These are phyloP conservation scores for Phaeotremella fagi DNA, from an alignment of 768 basidiomycete species.

Conservation along the genomic window DNA sequence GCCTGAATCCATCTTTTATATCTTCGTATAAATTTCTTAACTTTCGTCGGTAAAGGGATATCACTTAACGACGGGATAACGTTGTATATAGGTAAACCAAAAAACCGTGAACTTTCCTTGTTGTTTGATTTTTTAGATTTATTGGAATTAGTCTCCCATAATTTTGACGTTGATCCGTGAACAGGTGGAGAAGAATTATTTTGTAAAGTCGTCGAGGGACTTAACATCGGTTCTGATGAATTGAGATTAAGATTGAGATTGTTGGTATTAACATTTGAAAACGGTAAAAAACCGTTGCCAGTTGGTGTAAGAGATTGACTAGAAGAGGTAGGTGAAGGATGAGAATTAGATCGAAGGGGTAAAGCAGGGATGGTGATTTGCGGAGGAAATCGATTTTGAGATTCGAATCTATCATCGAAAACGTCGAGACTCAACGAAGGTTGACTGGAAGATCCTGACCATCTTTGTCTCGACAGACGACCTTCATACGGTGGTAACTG, in stretches of 20 bases:
- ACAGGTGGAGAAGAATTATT: background rate
- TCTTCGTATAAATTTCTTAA: constrained; percentile 18
- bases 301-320: constrained; percentile 10
- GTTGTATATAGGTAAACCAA: background rate
- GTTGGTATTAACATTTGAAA: background rate
- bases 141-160: constrained; percentile 24
- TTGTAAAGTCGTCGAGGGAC: constrained; percentile 3
- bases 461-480: background rate
- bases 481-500: constrained; percentile 36
- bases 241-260: too few species aligned
- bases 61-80: background rate
- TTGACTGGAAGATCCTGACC: background rate
- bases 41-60: constrained; percentile 1
- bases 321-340: constrained; percentile 10
- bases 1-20: constrained; percentile 29
- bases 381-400: background rate
- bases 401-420: background rate
- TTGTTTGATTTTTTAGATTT: background rate
- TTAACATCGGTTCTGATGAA: background rate
- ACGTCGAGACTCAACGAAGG: background rate
- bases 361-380: background rate
- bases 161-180: constrained; percentile 15
- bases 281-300: background rate
- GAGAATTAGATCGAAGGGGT: background rate
- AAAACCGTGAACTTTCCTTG: background rate